phyloP scores from a whole-genome alignment of 305 asterid genomes.

The Salvia sclarea region DNA sequence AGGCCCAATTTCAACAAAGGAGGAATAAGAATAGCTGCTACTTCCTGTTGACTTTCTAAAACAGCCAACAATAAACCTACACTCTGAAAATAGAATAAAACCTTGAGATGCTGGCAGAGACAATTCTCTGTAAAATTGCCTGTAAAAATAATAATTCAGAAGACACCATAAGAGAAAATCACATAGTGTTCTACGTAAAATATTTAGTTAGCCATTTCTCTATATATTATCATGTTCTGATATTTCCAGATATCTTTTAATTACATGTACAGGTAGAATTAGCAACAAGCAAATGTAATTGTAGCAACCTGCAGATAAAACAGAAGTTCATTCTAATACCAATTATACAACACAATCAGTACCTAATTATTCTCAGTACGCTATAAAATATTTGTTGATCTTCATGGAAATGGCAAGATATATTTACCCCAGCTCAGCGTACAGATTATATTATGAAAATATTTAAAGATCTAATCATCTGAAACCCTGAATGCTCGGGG shows the following conservation, averaged over 20 bases:
- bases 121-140: constrained; percentile 28
- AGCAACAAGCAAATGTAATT: background rate
- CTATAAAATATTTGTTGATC: background rate
- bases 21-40: constrained; percentile 60
- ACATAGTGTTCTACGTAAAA: background rate
- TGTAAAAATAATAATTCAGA: constrained; percentile 8
- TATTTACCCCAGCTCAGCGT: background rate
- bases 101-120: constrained; percentile 30
- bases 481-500: constrained; percentile 1
- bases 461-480: constrained; percentile 8
- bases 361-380: constrained; percentile 12
- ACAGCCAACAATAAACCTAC: constrained; percentile 72
- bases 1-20: constrained; percentile 65
- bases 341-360: constrained; percentile 9
- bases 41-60: constrained; percentile 64
- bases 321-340: background rate
- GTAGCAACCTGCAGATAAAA: background rate
- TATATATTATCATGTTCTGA: background rate
- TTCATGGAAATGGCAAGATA: constrained; percentile 6
- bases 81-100: constrained; percentile 54
- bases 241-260: background rate
- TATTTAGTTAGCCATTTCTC: background rate
- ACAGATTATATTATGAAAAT: background rate
- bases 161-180: background rate
- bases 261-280: background rate